Conservation (phyloP, 116 monocot genomes). For the Zostera marina region DNA sequence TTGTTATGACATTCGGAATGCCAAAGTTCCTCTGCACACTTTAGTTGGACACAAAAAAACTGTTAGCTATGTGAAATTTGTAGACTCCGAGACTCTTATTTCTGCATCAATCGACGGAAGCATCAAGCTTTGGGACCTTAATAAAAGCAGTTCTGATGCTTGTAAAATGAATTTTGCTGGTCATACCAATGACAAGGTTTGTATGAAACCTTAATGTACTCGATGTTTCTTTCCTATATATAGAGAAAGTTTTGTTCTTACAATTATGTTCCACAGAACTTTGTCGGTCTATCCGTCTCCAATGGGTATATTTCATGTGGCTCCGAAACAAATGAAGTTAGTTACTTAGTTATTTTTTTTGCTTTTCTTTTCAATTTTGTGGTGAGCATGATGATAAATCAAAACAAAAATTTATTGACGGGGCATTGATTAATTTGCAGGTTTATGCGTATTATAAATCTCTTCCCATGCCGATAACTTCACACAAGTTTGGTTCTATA, state of each 20-base stretch:
- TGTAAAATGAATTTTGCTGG: constrained; percentile 62
- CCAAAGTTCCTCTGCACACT: constrained; percentile 37
- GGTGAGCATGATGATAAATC: no score
- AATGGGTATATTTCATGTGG: constrained; percentile 94
- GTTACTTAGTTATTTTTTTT: neutral
- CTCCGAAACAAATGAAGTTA: constrained; percentile 96
- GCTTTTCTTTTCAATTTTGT: neutral
- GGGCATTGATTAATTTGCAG: constrained; percentile 15
- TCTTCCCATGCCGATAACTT: constrained; percentile 85
- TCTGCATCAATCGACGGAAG: constrained; percentile 78
- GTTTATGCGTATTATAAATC: constrained; percentile 81
- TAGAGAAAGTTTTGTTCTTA: neutral
- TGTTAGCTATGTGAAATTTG: constrained; percentile 82
- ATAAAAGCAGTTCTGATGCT: constrained; percentile 18
- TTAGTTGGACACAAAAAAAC: constrained; percentile 63
- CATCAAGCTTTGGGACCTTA: constrained; percentile 82
- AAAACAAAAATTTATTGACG: no score
- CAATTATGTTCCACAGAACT: constrained; percentile 39
- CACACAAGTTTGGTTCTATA: constrained; percentile 81
- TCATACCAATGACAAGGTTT: constrained; percentile 78
- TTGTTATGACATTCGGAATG: constrained; percentile 60
- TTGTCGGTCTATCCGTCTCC: constrained; percentile 79
- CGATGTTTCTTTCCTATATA: no score
- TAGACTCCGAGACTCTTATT: constrained; percentile 59
- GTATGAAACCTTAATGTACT: constrained; percentile 10